Base-by-base conservation (phyloP, 345 rosid genomes). In the Cardamine resedifolia region DNA sequence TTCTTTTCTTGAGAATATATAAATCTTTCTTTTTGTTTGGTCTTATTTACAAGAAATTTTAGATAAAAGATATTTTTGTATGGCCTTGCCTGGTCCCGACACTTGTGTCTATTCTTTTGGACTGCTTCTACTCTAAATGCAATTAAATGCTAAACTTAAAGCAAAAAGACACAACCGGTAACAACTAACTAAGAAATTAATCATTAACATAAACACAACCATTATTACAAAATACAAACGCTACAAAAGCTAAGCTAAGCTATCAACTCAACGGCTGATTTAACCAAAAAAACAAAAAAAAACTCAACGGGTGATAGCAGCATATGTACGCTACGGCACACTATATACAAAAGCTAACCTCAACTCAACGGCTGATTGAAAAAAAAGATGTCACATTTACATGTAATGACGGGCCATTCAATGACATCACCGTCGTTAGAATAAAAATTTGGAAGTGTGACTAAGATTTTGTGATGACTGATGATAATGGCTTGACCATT, bases 401-500 rank as follows among this genome's bases (percentile, higher is more conserved):
- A 19, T 47, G 56, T 33, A 10, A 47, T 60, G 39, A 72, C 33
- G 47, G 47, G 26, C 61, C 31, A 62, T 43, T 62, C 15, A 62
- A 28, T 43, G 41, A 43, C 61, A 50, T 39, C 53, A 71, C 6
- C 10, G 11, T 50, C 33, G 28, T 51, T 71, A 14, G 43, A 30
- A 41, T 15, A 33, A 21, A 14, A 51, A 41, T 56, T 56, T 56
- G 50, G 39, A 44, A 64, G 12, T 23, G 58, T 39, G 39, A 64
- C 28, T 44, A 55, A 21, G 6, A 21, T 55, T 73, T 55, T 10
- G 65, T 33, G 58, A 64, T 64, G 39, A 55, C 47, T 33, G 58
- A 64, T 56, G 30, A 55, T 55, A 56, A 6, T 55, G 44, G 55
- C 62, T 71, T 71, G 56, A 64, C 64, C 70, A 50, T 71, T 62